Evolutionary conservation across 2,329 filamentous ascomycete species (phyloP).

Genomic region (Grosmannia serpens): DNA sequence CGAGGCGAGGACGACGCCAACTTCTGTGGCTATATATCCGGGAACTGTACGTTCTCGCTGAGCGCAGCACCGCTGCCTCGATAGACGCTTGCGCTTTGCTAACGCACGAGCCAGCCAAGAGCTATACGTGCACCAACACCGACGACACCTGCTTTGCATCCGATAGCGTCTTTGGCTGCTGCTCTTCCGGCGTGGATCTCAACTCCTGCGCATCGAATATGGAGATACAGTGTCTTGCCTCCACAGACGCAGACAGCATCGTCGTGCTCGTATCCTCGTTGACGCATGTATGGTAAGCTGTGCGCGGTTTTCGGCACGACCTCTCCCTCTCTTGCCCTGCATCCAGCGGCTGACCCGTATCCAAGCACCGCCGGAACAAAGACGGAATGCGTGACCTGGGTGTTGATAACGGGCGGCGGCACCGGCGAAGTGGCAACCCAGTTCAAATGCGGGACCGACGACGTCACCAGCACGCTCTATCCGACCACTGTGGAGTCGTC

Average conservation of each 20-base stretch:
- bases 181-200: neutral
- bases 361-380: neutral
- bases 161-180: neutral
- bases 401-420: no score
- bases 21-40: neutral
- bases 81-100: neutral
- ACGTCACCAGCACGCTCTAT: neutral
- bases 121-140: neutral
- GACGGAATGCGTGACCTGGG: neutral
- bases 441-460: neutral
- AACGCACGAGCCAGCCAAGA: neutral
- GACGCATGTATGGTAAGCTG: neutral
- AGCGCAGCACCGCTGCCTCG: neutral
- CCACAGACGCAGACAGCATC: neutral
- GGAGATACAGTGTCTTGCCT: neutral
- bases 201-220: neutral
- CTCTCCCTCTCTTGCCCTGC: neutral
- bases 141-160: neutral
- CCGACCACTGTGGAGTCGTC: no score
- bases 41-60: neutral
- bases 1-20: neutral
- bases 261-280: neutral
- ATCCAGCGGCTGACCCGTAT: neutral
- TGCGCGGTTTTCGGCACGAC: no score
- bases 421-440: neutral